These are phyloP conservation scores for Microsporum audouinii DNA, from an alignment of 2,329 filamentous ascomycete species.

Conservation along the genomic window DNA sequence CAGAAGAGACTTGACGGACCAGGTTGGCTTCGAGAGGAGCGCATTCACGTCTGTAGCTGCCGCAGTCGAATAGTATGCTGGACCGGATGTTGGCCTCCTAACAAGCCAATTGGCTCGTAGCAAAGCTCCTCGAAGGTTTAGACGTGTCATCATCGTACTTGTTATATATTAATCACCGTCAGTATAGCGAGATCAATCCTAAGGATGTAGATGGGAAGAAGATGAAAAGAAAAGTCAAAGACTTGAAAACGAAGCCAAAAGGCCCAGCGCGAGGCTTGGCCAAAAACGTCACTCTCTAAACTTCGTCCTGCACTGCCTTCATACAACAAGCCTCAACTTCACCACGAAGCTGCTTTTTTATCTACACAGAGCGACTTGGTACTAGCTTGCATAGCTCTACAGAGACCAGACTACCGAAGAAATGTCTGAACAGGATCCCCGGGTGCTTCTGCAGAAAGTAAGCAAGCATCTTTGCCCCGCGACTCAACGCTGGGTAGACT, in stretches of 20 bases:
- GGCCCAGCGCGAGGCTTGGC: not conserved
- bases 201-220: not conserved
- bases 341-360: not conserved
- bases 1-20: constrained; percentile 70
- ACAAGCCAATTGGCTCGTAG: not conserved
- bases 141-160: not conserved
- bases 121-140: not conserved
- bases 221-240: not conserved
- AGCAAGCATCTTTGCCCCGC: constrained; percentile 13
- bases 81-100: not conserved
- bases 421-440: constrained; percentile 59
- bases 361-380: not conserved
- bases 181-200: not conserved
- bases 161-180: not conserved
- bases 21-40: constrained; percentile 59
- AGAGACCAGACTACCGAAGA: not conserved
- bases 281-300: not conserved
- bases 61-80: not conserved
- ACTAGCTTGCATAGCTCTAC: not conserved
- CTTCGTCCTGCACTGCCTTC: not conserved
- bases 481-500: constrained; percentile 6
- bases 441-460: constrained; percentile 68
- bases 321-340: not conserved
- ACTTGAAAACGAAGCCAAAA: not conserved
- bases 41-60: constrained; percentile 17